Evolutionary conservation across 1,284 basidiomycete species (phyloP), one percentile per base, ranked within the genome.

Genomic region (Ceratobasidium sp.): DNA sequence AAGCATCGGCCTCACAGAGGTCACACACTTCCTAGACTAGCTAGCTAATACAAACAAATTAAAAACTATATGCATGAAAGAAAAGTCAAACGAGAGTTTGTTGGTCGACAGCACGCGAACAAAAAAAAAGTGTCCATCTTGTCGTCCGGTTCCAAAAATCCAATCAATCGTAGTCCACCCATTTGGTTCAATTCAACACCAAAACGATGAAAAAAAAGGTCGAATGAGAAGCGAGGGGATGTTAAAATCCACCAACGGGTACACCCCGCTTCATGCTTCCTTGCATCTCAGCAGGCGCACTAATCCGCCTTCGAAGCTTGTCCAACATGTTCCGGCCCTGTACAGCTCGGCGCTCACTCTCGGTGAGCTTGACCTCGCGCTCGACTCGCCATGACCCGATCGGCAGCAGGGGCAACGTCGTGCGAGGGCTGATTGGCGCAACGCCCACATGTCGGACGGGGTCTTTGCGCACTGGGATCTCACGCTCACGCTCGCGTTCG

Each of bases 311-410:
- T 52, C 77, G 64, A n/a, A 78, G 65, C 44, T 78, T 78, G 54
- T 78, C 77, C n/a, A 78, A 32, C 77, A 78, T 78, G 32, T 78
- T 71, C 49, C 73, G 65, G 19, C 77, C 77, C 57, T 70, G 68
- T 15, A 77, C 76, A 34, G 61, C 71, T 22, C 77, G 68, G 19
- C 70, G 66, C 64, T 76, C 76, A 51, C 67, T 43, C 29, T 61
- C 64, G 37, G 61, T 75, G 22, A 69, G 74, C 69, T 75, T 54
- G 1, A 59, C 62, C 15, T 57, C 34, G 37, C 46, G 46, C 37
- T 64, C 43, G 37, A 69, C 22, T n/a, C 57, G 75, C 22, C 52
- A 51, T 13, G 71, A 22, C 7, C 65, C 34, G 37, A 68, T 68
- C 22, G 66, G 66, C n/a, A 19, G 49, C 8, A 66, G 44, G 17